Conservation (phyloP, 2,329 filamentous ascomycete species). For the Fusarium secorum region DNA sequence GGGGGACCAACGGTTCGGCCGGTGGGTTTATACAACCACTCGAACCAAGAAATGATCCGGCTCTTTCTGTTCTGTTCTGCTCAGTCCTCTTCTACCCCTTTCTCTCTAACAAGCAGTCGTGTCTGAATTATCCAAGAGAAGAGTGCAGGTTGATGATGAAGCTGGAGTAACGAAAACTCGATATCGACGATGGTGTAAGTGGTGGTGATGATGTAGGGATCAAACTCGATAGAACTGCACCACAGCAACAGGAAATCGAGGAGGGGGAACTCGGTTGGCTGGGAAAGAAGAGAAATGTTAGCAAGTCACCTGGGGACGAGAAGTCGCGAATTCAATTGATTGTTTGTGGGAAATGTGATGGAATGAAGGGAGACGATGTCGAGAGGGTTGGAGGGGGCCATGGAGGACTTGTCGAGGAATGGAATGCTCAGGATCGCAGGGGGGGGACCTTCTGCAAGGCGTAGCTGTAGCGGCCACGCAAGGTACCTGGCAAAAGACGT, state of each 20-base stretch:
- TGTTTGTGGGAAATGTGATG: slow-evolving; percentile 37
- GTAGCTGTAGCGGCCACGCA: background rate
- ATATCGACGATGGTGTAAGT: slow-evolving; percentile 31
- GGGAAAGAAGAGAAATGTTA: slow-evolving; percentile 31
- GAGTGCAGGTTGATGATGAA: background rate
- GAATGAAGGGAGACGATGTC: slow-evolving; percentile 42
- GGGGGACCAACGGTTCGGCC: slow-evolving; percentile 31
- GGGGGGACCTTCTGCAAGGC: slow-evolving; percentile 32
- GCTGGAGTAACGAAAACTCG: slow-evolving; percentile 1
- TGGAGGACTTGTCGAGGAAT: slow-evolving; percentile 21
- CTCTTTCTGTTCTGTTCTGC: slow-evolving; percentile 9
- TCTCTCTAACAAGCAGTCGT: background rate
- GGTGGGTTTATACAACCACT: slow-evolving; percentile 36
- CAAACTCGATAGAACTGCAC: slow-evolving; percentile 16
- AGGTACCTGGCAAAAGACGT: slow-evolving; percentile 6
- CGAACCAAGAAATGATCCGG: slow-evolving; percentile 26
- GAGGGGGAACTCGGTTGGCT: slow-evolving; percentile 32
- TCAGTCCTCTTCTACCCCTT: background rate
- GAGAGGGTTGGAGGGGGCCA: slow-evolving; percentile 26
- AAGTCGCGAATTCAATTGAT: slow-evolving; percentile 23
- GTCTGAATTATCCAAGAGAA: slow-evolving; percentile 38
- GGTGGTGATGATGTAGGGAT: slow-evolving; percentile 7
- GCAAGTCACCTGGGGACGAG: slow-evolving; percentile 19
- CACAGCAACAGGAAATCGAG: slow-evolving; percentile 19
- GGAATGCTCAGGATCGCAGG: slow-evolving; percentile 36